phyloP scores from a whole-genome alignment of 192 early-diverging fungal species.

The Chytriomyces confervae region DNA sequence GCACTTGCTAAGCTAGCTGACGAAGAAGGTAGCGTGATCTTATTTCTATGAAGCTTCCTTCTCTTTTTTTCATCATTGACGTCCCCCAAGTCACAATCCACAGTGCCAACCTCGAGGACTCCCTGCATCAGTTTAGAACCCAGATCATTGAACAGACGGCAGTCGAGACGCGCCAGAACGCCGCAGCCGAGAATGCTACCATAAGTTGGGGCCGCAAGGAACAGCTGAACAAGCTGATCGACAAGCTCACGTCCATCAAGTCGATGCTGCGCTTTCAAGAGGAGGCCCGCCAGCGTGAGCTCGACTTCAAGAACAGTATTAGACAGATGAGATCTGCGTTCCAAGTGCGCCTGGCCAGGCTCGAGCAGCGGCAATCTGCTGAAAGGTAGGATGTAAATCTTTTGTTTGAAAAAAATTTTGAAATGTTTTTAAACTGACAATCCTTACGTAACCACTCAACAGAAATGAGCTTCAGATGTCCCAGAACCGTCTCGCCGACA shows the following conservation, averaged over 20 bases:
- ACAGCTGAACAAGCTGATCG: slow-evolving; percentile 32
- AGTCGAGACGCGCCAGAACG: slow-evolving; percentile 15
- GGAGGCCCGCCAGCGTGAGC: slow-evolving; percentile 26
- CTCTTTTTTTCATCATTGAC: neutral
- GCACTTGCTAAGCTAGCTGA: slow-evolving; percentile 31
- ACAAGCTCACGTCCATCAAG: slow-evolving; percentile 34
- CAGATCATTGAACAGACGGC: slow-evolving; percentile 28
- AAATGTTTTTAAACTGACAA: neutral
- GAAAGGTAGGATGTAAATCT: slow-evolving; percentile 19
- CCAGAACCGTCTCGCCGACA: slow-evolving; percentile 28
- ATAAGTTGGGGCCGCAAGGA: slow-evolving; percentile 24
- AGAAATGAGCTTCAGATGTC: slow-evolving; percentile 32
- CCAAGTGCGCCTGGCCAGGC: slow-evolving; percentile 18
- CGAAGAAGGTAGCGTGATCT: slow-evolving; percentile 25
- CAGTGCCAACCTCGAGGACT: slow-evolving; percentile 32
- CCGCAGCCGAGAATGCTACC: slow-evolving; percentile 26
- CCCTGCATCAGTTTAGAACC: slow-evolving; percentile 19
- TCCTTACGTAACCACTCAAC: neutral
- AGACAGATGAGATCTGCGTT: slow-evolving; percentile 32
- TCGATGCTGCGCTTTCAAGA: slow-evolving; percentile 35
- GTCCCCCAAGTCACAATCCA: slow-evolving; percentile 21
- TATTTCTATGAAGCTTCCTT: neutral
- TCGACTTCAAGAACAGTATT: slow-evolving; percentile 20
- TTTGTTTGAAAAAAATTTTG: neutral
- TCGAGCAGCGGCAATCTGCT: slow-evolving; percentile 23